phyloP scores from a whole-genome alignment of 495 filamentous ascomycete genomes.

The Hyaloscypha bicolor region DNA sequence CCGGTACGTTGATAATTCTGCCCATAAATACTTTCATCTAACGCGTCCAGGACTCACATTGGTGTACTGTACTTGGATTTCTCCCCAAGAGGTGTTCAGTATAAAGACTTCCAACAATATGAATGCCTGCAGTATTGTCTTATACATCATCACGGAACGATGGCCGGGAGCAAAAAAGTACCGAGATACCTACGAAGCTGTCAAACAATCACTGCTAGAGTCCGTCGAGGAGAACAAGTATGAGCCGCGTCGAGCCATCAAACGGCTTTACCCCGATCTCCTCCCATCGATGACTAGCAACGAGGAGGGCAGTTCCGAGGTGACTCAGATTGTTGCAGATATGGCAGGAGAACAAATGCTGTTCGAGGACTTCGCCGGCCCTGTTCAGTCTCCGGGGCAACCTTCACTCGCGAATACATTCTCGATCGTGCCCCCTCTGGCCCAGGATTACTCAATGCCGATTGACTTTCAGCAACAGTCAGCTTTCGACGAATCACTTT shows the following conservation, averaged over 20 bases:
- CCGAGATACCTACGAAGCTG: constrained; percentile 27
- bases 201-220: constrained; percentile 19
- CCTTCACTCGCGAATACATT: not conserved
- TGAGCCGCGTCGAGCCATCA: constrained; percentile 2
- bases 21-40: too few relatives aligned
- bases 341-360: not conserved
- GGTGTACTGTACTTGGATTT: constrained; percentile 31
- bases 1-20: constrained; percentile 2
- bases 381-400: not conserved
- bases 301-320: constrained; percentile 6
- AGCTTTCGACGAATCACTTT: not conserved
- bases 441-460: not conserved
- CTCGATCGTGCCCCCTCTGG: too few relatives aligned
- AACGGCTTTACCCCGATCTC: not conserved
- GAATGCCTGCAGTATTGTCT: constrained; percentile 29
- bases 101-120: constrained; percentile 25
- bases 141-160: constrained; percentile 32
- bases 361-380: not conserved
- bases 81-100: constrained; percentile 20
- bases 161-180: constrained; percentile 32
- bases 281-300: constrained; percentile 4
- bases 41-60: constrained; percentile 23
- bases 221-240: constrained; percentile 5
- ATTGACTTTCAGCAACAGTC: constrained; percentile 1
- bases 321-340: not conserved